These are phyloP conservation scores for Tricladium varicosporioides DNA, from an alignment of 2,329 filamentous ascomycete species.

Conservation along the genomic window DNA sequence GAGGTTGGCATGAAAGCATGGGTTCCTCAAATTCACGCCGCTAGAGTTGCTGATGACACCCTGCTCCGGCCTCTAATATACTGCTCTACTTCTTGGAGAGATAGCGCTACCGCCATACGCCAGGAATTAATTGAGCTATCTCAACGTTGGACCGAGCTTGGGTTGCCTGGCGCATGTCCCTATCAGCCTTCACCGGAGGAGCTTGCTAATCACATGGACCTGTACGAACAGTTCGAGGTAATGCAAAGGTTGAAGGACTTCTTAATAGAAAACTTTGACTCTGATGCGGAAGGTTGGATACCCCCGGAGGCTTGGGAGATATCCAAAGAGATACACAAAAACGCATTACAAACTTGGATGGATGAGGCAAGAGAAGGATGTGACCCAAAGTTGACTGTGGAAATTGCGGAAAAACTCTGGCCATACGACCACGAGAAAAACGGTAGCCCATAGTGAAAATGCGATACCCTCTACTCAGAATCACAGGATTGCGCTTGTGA, in stretches of 20 bases:
- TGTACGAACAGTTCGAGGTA: conserved; percentile 19
- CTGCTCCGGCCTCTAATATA: conserved; percentile 40
- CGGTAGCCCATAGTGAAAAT: conserved; percentile 1
- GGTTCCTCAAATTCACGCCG: conserved; percentile 31
- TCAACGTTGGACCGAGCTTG: conserved; percentile 38
- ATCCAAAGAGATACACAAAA: conserved; percentile 5
- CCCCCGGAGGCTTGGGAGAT: conserved; percentile 22
- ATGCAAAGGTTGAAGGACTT: conserved; percentile 18
- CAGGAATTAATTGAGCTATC: conserved; percentile 42
- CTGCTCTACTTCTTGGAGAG: conserved; percentile 40
- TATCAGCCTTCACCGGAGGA: conserved; percentile 21
- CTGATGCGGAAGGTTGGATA: conserved; percentile 25
- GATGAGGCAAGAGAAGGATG: conserved; percentile 1
- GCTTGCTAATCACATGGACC: conserved; percentile 14
- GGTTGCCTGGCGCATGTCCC: conserved; percentile 36
- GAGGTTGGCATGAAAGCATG: conserved; percentile 33
- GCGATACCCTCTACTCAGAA: neutral
- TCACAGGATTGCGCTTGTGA: neutral
- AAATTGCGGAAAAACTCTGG: conserved; percentile 4
- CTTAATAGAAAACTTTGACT: conserved; percentile 13
- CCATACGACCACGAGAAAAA: conserved; percentile 4
- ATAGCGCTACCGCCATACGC: conserved; percentile 38
- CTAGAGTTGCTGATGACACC: conserved; percentile 36
- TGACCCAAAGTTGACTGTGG: conserved; percentile 1
- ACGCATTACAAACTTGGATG: neutral